Evolutionary conservation across 139 green algal genomes (phyloP), one percentile per base, ranked within the genome.

Genomic region (Micromonas commoda): DNA sequence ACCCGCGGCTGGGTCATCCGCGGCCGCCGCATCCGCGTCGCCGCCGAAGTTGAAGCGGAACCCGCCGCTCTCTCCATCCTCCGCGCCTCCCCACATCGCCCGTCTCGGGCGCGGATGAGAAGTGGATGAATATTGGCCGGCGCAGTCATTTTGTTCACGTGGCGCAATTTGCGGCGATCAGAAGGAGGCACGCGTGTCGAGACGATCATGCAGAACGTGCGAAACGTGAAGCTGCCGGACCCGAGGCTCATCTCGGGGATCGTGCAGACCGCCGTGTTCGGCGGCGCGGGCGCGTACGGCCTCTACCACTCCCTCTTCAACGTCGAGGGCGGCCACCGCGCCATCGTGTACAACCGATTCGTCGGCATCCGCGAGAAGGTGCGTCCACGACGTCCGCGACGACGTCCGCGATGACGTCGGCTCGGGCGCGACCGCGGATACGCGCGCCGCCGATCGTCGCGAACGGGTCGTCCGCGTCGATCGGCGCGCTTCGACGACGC

Each of bases 321-420:
- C 82, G 96, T 99, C 38, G 96, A 99, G 81, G 95, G 95, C 76
- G 96, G 95, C 57, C 93, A 99, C 83, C 84, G 96, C 21, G 96
- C 92, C 3, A 97, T 99, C 66, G 92, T 99, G 2, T 99, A 98
- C 89, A 99, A 99, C 82, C 83, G 96, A 1, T 21, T 99, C 0
- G 51, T 87, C 4, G 96, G 95, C 29, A 91, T 99, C 79, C 97
- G 97, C 84, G 92, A 99, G 0, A 84, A 80, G 77, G 92, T 94
- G 57, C 20, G 89, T 29, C n/a, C 9, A 57, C 9, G 16, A 23
- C 26, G 61, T 13, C 26, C 9, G 61, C 52, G 52, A 20, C 19
- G 52, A n/a, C 20, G 20, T 20, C 19, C 52, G 52, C 52, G 52
- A 19, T 19, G 19, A n/a, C 19, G 20, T 63, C 52, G 20, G 20